These are phyloP conservation scores for Thielaviopsis musarum DNA, from an alignment of 2,329 filamentous ascomycete species.

Conservation along the genomic window DNA sequence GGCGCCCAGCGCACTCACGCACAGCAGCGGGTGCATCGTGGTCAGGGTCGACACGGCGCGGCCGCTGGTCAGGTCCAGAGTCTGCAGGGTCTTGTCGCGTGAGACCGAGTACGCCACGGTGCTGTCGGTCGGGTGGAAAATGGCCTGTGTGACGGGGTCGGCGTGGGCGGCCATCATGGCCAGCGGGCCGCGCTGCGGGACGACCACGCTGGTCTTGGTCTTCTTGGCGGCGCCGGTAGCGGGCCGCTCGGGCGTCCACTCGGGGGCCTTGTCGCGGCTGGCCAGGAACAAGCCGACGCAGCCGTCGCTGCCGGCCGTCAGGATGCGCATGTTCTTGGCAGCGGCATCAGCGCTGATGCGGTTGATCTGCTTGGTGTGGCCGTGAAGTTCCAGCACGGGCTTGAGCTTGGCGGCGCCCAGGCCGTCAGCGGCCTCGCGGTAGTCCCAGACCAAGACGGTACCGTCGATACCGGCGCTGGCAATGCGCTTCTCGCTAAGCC, in stretches of 20 bases:
- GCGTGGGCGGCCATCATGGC: conserved; percentile 56
- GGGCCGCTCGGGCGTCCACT: conserved; percentile 52
- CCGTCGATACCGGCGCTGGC: conserved; percentile 73
- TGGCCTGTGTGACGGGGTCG: conserved; percentile 56
- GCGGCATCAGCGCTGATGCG: conserved; percentile 49
- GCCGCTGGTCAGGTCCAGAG: conserved; percentile 75
- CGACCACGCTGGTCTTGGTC: conserved; percentile 27
- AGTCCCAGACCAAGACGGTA: conserved; percentile 81
- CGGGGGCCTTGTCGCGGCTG: conserved; percentile 57
- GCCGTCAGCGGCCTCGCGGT: conserved; percentile 47
- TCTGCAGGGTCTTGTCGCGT: conserved; percentile 79
- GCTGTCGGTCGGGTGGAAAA: conserved; percentile 71
- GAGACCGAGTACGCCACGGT: conserved; percentile 86
- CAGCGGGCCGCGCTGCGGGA: conserved; percentile 61
- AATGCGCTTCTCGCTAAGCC: conserved; percentile 56
- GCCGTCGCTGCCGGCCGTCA: conserved; percentile 75
- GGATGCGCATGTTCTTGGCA: conserved; percentile 53
- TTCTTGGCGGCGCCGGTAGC: conserved; percentile 23
- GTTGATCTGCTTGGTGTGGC: conserved; percentile 61
- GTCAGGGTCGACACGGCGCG: conserved; percentile 65
- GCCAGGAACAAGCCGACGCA: conserved; percentile 79
- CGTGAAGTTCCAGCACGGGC: conserved; percentile 66
- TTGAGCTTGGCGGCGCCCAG: conserved; percentile 53
- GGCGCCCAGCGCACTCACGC: conserved; percentile 51
- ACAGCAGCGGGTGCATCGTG: conserved; percentile 69